phyloP scores from a whole-genome alignment of 306 rosid species.

The Rosa multiflora region DNA sequence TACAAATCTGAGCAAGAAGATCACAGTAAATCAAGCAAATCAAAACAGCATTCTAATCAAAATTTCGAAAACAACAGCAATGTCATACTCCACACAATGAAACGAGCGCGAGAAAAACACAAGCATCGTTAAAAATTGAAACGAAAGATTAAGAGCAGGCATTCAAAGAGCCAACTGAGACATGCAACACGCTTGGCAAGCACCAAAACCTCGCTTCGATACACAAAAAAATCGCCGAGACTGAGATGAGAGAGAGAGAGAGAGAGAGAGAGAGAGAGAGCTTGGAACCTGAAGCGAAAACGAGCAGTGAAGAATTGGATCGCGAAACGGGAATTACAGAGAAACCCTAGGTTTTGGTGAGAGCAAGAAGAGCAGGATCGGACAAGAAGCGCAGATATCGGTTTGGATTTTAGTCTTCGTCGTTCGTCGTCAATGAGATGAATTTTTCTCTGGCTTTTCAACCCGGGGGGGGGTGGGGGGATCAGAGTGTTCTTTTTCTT shows the following conservation, averaged over 20 bases:
- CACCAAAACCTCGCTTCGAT: slow-evolving; percentile 13
- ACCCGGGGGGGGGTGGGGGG: slow-evolving; percentile 27
- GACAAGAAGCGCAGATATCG: slow-evolving; percentile 38
- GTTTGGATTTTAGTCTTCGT: background rate
- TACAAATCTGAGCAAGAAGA: slow-evolving; percentile 5
- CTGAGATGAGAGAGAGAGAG: background rate
- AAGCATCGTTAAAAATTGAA: background rate
- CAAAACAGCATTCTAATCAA: background rate
- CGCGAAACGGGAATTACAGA: slow-evolving; percentile 11
- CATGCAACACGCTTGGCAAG: background rate
- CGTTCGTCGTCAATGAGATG: slow-evolving; percentile 17
- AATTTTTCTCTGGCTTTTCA: slow-evolving; percentile 41
- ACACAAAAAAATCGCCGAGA: background rate
- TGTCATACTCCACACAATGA: background rate
- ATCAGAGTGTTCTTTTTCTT: slow-evolving; percentile 25
- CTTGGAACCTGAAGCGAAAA: slow-evolving; percentile 30
- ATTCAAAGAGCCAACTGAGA: slow-evolving; percentile 9
- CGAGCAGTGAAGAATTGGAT: slow-evolving; percentile 22
- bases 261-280: no score
- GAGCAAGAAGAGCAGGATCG: slow-evolving; percentile 24
- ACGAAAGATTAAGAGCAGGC: background rate
- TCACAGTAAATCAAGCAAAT: slow-evolving; percentile 20
- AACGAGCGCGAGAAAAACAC: background rate
- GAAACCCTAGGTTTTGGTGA: slow-evolving; percentile 29
- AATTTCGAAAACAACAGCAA: background rate